Evolutionary conservation across 2,329 filamentous ascomycete genomes (phyloP).

Genomic region (Diaporthe vexans): DNA sequence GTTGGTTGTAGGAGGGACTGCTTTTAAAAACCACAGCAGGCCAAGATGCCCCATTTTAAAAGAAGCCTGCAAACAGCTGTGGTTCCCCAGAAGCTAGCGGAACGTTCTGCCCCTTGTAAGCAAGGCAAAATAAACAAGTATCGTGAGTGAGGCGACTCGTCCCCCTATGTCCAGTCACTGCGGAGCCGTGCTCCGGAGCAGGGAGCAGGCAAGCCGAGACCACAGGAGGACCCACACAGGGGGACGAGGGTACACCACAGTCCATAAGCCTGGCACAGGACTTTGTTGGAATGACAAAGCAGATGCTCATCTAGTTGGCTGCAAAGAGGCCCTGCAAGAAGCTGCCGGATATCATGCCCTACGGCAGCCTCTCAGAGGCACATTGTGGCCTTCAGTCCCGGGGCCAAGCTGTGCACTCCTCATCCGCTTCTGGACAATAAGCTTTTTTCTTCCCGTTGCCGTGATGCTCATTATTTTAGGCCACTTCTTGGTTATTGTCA

Average conservation of each 20-base stretch:
- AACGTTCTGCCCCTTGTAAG: background rate
- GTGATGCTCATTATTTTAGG: background rate
- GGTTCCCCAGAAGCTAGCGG: background rate
- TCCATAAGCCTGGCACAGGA: background rate
- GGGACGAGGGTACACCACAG: background rate
- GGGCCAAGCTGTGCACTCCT: background rate
- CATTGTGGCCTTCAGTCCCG: background rate
- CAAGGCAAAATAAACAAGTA: background rate
- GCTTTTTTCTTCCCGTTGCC: background rate
- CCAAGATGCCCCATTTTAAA: background rate
- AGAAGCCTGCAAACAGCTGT: background rate
- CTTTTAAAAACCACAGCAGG: background rate
- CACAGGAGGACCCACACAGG: background rate
- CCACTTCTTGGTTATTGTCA: background rate
- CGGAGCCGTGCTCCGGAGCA: too few relatives aligned
- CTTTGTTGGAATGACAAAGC: background rate
- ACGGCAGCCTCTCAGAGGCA: background rate
- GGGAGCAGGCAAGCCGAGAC: background rate
- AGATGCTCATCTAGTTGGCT: background rate
- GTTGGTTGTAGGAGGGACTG: background rate
- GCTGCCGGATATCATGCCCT: background rate
- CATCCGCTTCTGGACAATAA: background rate
- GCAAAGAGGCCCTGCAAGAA: background rate
- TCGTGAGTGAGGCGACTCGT: background rate
- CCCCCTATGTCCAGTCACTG: background rate